Evolutionary conservation across 176 grass and related monocot species (phyloP).

Genomic region (Avena sativa): DNA sequence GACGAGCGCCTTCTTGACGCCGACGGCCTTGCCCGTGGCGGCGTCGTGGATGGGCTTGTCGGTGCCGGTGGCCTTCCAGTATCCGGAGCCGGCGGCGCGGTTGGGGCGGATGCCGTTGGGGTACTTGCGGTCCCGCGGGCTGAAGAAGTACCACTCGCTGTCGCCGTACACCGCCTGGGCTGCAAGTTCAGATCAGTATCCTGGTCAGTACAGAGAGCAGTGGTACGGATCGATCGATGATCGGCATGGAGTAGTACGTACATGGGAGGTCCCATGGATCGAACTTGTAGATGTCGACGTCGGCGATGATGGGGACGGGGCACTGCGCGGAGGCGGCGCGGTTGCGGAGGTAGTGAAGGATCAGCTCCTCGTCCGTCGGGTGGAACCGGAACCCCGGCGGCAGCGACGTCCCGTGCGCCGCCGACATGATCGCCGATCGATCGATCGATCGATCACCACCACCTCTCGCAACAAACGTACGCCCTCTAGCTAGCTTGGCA

Average conservation of each 20-base stretch:
- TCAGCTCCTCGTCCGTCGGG: conserved; percentile 95
- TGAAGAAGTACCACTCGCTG: conserved; percentile 97
- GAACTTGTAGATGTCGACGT: conserved; percentile 98
- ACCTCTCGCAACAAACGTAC: too few species aligned
- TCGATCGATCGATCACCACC: not conserved
- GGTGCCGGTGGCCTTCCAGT: conserved; percentile 98
- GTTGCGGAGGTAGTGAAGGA: conserved; percentile 92
- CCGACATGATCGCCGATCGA: conserved; percentile 21
- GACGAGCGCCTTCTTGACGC: conserved; percentile 97
- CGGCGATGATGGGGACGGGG: conserved; percentile 85
- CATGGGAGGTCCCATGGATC: conserved; percentile 91
- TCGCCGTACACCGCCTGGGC: conserved; percentile 75
- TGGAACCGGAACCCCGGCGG: conserved; percentile 98
- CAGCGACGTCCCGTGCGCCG: conserved; percentile 44
- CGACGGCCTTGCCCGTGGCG: conserved; percentile 55
- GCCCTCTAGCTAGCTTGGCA: too few species aligned
- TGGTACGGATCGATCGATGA: too few species aligned
- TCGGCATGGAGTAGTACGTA: not conserved
- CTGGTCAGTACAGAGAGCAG: too few species aligned
- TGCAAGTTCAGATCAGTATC: not conserved
- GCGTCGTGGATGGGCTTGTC: conserved; percentile 81
- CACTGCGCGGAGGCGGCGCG: conserved; percentile 53
- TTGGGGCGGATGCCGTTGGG: conserved; percentile 90
- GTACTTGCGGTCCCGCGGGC: conserved; percentile 91
- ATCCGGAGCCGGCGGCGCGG: conserved; percentile 80